phyloP scores from a whole-genome alignment of 2,329 filamentous ascomycete genomes.

The Emergomyces pasteurianus region DNA sequence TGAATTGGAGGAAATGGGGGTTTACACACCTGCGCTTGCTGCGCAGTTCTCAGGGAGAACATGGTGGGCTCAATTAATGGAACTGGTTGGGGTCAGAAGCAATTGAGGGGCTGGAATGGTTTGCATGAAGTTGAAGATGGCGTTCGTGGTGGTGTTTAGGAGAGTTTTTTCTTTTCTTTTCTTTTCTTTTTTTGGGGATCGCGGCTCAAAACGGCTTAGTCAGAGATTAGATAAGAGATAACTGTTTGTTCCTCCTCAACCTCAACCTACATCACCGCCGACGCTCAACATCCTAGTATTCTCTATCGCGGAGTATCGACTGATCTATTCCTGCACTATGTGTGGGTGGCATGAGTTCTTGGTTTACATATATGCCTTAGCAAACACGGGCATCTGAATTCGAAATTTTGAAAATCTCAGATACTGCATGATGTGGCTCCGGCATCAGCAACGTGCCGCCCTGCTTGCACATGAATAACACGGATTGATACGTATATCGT shows the following conservation, averaged over 20 bases:
- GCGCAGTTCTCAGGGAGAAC: conserved; percentile 30
- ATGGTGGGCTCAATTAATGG: conserved; percentile 18
- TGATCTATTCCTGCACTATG: not conserved
- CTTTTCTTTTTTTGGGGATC: not conserved
- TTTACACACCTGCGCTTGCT: conserved; percentile 29
- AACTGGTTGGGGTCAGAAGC: not conserved
- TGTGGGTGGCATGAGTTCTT: not conserved
- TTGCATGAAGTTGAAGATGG: not conserved
- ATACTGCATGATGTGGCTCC: not conserved
- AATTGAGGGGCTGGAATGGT: not conserved
- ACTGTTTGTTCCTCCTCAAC: not conserved
- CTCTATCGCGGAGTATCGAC: not conserved
- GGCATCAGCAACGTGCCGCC: not conserved
- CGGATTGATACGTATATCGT: not conserved
- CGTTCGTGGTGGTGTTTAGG: not conserved
- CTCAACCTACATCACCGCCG: not conserved
- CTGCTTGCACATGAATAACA: not conserved
- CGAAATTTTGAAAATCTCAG: too few relatives aligned
- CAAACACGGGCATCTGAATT: not conserved
- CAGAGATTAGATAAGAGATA: not conserved
- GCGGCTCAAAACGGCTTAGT: not conserved
- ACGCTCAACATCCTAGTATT: too few relatives aligned
- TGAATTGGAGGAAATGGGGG: conserved; percentile 1
- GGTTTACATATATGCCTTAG: not conserved
- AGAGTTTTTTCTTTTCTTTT: not conserved